A percentile compares a stretch with the other conserved stretches of the same genome.
Conservation (phyloP, 345 rosid species). For the thale cress (Arabidopsis thaliana) region TAIR10.1 NC_003076.8:9466501-9467000, state of each 20-base stretch:
- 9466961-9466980: neutral
- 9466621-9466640: slow-evolving; percentile 46
- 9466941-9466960: neutral
- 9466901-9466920: slow-evolving; percentile 6
- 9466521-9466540: slow-evolving; percentile 50
- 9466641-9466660: slow-evolving; percentile 50
- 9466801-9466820: slow-evolving; percentile 41
- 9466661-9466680: slow-evolving; percentile 54
- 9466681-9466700: slow-evolving; percentile 52
- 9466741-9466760: slow-evolving; percentile 38
- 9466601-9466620: slow-evolving; percentile 62
- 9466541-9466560: slow-evolving; percentile 66
- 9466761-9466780: slow-evolving; percentile 45
- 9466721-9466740: slow-evolving; percentile 39
- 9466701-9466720: slow-evolving; percentile 70
- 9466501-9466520: slow-evolving; percentile 53
- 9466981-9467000: slow-evolving; percentile 25
- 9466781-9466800: slow-evolving; percentile 45
- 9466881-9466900: slow-evolving; percentile 6
- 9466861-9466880: slow-evolving; percentile 20
- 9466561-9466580: slow-evolving; percentile 55
- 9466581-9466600: slow-evolving; percentile 48
- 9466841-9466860: slow-evolving; percentile 31
- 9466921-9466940: neutral
- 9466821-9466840: slow-evolving; percentile 36